A percentile compares a stretch with the other conserved stretches of the same genome.
These are phyloP conservation scores for Puccinia novopanici DNA, from an alignment of 1,284 basidiomycete genomes.

Conservation along the genomic window DNA sequence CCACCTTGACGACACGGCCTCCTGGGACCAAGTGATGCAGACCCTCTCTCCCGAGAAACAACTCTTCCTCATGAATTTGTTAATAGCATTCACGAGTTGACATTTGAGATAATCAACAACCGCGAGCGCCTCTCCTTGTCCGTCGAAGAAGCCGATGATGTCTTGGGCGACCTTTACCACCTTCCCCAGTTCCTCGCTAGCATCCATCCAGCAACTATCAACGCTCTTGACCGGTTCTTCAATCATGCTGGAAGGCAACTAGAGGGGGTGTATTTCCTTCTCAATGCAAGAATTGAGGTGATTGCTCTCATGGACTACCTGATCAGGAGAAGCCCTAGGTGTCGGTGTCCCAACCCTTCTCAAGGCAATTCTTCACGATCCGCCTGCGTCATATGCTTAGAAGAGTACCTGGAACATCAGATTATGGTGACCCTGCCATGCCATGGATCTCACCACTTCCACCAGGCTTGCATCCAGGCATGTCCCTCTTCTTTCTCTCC, in stretches of 20 bases:
- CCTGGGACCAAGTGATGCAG: neutral
- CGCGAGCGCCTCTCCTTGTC: neutral
- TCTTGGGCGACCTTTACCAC: neutral
- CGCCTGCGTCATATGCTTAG: neutral
- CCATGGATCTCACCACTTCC: conserved; percentile 6
- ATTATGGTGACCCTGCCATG: neutral
- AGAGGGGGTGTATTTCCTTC: neutral
- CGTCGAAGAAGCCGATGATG: neutral
- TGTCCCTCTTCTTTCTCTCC: neutral
- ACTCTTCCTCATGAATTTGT: neutral
- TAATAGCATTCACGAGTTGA: neutral
- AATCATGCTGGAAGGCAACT: neutral
- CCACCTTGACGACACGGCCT: neutral
- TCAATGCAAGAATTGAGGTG: neutral
- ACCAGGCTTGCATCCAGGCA: neutral
- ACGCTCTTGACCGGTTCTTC: neutral
- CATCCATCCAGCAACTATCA: neutral
- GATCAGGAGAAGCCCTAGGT: neutral
- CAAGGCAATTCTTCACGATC: neutral
- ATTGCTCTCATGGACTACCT: neutral
- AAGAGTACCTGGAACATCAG: neutral
- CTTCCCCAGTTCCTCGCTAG: neutral
- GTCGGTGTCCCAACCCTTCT: neutral
- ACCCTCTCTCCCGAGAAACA: neutral
- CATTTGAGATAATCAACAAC: neutral